Percentiles rank a stretch among this genome's conserved stretches.
Conservation (phyloP, 2,329 filamentous ascomycete species). For the Waltergamsia citrina region DNA sequence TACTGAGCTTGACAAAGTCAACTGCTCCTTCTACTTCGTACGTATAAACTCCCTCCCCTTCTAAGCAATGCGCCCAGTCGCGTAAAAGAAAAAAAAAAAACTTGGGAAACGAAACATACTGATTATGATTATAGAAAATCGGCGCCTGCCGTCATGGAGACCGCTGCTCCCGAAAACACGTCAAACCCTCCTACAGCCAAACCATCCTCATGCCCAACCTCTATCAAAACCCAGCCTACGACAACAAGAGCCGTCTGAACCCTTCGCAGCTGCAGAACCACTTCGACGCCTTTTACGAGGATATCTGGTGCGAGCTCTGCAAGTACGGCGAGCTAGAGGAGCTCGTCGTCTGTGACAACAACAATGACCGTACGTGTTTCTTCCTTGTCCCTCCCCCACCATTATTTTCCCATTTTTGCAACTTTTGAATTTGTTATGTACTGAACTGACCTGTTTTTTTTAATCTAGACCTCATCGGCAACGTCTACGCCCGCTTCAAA, state of each 20-base stretch:
- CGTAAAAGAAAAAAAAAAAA: background rate
- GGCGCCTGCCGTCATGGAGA: constrained; percentile 97
- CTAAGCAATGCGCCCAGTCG: constrained; percentile 4
- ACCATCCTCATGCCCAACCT: constrained; percentile 97
- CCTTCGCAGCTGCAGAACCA: constrained; percentile 93
- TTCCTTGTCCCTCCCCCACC: background rate
- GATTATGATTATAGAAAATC: constrained; percentile 65
- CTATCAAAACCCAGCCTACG: constrained; percentile 97
- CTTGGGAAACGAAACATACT: background rate
- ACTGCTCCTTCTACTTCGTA: constrained; percentile 89
- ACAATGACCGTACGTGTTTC: constrained; percentile 74
- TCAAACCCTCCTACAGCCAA: constrained; percentile 97
- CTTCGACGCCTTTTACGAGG: constrained; percentile 99
- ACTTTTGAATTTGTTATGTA: background rate
- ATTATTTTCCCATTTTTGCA: background rate
- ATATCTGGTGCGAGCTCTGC: constrained; percentile 99
- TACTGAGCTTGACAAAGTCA: constrained; percentile 98
- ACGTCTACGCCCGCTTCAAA: constrained; percentile 99
- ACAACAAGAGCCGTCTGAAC: constrained; percentile 96
- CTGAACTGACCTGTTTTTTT: constrained; percentile 2
- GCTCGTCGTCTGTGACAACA: constrained; percentile 97
- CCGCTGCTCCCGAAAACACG: constrained; percentile 95
- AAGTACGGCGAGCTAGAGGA: constrained; percentile 97
- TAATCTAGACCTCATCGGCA: constrained; percentile 79
- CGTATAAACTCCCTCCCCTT: constrained; percentile 9